Evolutionary conservation across 805 yeast species (phyloP).

Genomic region (Jamesozyma piceae): DNA sequence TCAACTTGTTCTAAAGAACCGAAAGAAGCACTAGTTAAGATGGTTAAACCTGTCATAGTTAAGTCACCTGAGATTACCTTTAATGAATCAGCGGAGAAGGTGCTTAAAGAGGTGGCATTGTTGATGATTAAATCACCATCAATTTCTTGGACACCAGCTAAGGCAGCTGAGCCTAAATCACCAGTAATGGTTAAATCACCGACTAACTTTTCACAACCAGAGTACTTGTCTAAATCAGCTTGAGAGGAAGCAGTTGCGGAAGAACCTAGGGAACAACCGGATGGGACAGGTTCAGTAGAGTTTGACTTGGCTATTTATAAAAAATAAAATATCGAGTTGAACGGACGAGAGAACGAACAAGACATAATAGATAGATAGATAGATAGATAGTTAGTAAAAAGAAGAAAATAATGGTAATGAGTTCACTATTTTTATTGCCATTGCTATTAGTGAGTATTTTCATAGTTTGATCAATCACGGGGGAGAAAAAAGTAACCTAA

Average conservation of each 20-base stretch:
- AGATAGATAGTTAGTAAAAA: not conserved
- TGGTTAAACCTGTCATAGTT: slow-evolving; percentile 51
- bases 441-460: too few species aligned
- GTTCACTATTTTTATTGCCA: too few species aligned
- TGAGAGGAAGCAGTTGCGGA: slow-evolving; percentile 70
- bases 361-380: not conserved
- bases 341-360: too few species aligned
- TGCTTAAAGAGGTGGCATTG: slow-evolving; percentile 53
- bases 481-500: too few species aligned
- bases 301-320: slow-evolving; percentile 7
- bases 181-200: slow-evolving; percentile 73
- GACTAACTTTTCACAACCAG: slow-evolving; percentile 67
- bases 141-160: slow-evolving; percentile 68
- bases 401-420: too few species aligned
- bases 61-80: slow-evolving; percentile 66
- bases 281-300: slow-evolving; percentile 31
- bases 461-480: too few species aligned
- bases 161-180: slow-evolving; percentile 50
- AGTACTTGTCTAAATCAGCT: slow-evolving; percentile 61
- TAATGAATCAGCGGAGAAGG: slow-evolving; percentile 72
- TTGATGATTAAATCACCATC: slow-evolving; percentile 63
- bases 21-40: slow-evolving; percentile 57
- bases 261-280: slow-evolving; percentile 55
- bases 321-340: too few species aligned
- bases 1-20: slow-evolving; percentile 79